Conservation (phyloP, 2,329 filamentous ascomycete species). For the Fusarium palustre region DNA sequence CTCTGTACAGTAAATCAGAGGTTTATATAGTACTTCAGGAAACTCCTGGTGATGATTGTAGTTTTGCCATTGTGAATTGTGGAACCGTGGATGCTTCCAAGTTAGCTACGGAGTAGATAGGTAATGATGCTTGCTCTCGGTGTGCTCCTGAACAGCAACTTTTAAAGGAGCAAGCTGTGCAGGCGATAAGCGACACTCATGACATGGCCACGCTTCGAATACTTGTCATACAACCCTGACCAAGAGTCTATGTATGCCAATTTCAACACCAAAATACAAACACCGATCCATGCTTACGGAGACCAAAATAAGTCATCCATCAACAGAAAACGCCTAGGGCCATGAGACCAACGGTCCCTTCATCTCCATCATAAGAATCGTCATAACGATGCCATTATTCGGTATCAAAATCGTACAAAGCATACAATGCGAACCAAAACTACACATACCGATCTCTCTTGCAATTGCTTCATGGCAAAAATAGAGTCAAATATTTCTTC, state of each 20-base stretch:
- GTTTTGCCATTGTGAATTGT: not conserved
- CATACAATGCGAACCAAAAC: constrained; percentile 34
- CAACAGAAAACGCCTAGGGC: constrained; percentile 40
- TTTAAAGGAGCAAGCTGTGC: not conserved
- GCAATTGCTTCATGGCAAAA: constrained; percentile 6
- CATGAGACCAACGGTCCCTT: constrained; percentile 30
- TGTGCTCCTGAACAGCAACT: not conserved
- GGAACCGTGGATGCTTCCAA: not conserved
- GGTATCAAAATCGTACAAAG: constrained; percentile 49
- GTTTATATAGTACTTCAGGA: not conserved
- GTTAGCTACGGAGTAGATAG: not conserved
- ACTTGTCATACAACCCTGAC: constrained; percentile 1
- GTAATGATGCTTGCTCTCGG: not conserved
- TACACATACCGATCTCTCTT: constrained; percentile 3
- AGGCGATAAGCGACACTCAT: not conserved
- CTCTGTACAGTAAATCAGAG: not conserved
- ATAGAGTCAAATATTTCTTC: constrained; percentile 7
- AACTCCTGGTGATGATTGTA: not conserved
- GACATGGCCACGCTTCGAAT: not conserved
- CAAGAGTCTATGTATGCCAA: not conserved
- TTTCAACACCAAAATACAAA: constrained; percentile 21
- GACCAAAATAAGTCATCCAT: constrained; percentile 30
- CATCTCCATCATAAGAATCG: constrained; percentile 43
- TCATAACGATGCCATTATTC: constrained; percentile 44
- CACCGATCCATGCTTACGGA: constrained; percentile 29